Conservation (phyloP, 306 rosid species). For the Carpinus viminea region DNA sequence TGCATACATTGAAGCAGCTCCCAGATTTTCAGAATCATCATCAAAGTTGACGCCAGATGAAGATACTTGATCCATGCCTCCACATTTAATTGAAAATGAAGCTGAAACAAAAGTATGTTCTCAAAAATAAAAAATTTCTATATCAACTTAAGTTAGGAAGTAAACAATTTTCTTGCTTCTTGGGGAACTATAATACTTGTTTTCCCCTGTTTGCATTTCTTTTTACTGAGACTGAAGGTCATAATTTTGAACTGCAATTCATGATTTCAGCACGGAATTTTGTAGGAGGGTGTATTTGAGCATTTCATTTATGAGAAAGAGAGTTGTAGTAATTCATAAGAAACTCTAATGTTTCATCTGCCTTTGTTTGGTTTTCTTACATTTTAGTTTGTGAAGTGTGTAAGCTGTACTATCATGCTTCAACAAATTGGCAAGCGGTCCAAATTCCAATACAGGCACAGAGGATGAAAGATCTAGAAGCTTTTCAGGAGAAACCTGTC, state of each 20-base stretch:
- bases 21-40: conserved; percentile 31
- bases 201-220: neutral
- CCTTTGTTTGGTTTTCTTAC: too few relatives aligned
- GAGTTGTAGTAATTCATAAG: neutral
- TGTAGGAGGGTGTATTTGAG: neutral
- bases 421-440: neutral
- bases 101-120: conserved; percentile 18
- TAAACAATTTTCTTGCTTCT: neutral
- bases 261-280: neutral
- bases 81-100: conserved; percentile 41
- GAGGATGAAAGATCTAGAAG: neutral
- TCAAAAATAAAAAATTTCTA: neutral
- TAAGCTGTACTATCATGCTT: too few relatives aligned
- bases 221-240: neutral
- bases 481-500: neutral
- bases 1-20: conserved; percentile 35
- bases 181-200: neutral
- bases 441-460: neutral
- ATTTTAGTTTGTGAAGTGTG: too few relatives aligned
- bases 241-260: neutral
- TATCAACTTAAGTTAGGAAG: neutral
- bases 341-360: too few relatives aligned
- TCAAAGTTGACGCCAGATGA: conserved; percentile 29
- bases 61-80: conserved; percentile 27
- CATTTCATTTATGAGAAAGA: neutral